These are phyloP conservation scores for Yamadazyma sp. DNA, from an alignment of 805 yeast species.

Conservation along the genomic window DNA sequence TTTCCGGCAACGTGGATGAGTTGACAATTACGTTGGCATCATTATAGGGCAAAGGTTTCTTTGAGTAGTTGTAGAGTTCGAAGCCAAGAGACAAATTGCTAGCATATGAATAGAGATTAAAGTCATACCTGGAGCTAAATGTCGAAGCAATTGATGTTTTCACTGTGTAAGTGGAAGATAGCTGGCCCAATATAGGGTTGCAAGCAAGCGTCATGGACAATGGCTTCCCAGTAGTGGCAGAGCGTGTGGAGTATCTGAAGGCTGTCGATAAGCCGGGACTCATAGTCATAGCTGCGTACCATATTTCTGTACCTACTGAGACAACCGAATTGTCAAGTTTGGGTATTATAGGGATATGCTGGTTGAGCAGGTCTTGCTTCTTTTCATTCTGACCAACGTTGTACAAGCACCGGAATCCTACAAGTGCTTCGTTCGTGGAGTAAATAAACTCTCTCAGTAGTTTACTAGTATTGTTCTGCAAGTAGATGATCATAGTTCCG, in stretches of 20 bases:
- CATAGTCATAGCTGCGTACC: constrained; percentile 82
- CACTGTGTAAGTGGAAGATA: constrained; percentile 84
- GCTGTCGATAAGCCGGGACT: constrained; percentile 91
- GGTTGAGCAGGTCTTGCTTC: constrained; percentile 31
- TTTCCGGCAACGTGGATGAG: not conserved
- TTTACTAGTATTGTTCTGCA: constrained; percentile 65
- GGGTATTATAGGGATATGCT: constrained; percentile 38
- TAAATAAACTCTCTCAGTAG: constrained; percentile 72
- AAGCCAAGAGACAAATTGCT: constrained; percentile 85
- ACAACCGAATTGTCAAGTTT: constrained; percentile 61
- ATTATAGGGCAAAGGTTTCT: constrained; percentile 10
- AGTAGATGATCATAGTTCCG: constrained; percentile 61
- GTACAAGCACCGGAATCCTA: constrained; percentile 80
- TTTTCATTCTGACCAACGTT: constrained; percentile 45
- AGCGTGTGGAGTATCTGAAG: constrained; percentile 77
- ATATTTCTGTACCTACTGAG: constrained; percentile 80
- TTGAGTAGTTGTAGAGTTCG: constrained; percentile 66
- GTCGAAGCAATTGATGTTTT: constrained; percentile 74
- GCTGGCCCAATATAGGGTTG: constrained; percentile 87
- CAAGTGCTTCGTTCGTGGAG: constrained; percentile 77
- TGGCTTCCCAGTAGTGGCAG: constrained; percentile 87
- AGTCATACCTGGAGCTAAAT: constrained; percentile 81
- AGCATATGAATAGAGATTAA: constrained; percentile 86
- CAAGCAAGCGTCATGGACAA: constrained; percentile 80
- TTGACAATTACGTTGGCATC: constrained; percentile 6